Percentiles rank a stretch among this genome's conserved stretches.
phyloP scores from a whole-genome alignment of 2,329 filamentous ascomycete genomes.

The Chaetomiaceae sp. region DNA sequence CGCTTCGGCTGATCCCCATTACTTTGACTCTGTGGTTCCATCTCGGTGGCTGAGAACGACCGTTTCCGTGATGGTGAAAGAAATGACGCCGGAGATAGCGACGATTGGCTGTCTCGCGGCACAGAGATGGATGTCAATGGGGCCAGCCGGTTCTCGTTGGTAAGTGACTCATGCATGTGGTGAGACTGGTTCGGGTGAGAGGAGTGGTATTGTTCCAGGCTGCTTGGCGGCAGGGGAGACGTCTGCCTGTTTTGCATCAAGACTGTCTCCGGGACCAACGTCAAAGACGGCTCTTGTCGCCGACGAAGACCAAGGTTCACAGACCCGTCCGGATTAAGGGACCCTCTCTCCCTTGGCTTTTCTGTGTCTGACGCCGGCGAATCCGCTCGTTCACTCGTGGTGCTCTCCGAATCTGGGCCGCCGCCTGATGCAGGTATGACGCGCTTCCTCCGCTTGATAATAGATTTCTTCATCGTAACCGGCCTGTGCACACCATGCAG shows the following conservation, averaged over 20 bases:
- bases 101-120: slow-evolving; percentile 49
- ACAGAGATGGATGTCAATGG: slow-evolving; percentile 48
- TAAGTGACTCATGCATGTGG: slow-evolving; percentile 41
- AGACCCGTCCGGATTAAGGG: slow-evolving; percentile 59
- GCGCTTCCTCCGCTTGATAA: slow-evolving; percentile 92
- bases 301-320: slow-evolving; percentile 57
- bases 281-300: slow-evolving; percentile 42
- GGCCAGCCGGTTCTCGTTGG: slow-evolving; percentile 55
- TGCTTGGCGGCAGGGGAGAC: slow-evolving; percentile 41
- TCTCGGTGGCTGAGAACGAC: slow-evolving; percentile 60
- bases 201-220: slow-evolving; percentile 51
- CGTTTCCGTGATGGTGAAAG: slow-evolving; percentile 60
- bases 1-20: slow-evolving; percentile 53
- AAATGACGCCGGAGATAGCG: slow-evolving; percentile 58
- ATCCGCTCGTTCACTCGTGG: slow-evolving; percentile 47
- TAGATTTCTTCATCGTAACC: slow-evolving; percentile 97
- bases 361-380: slow-evolving; percentile 37
- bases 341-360: slow-evolving; percentile 46
- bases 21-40: slow-evolving; percentile 35
- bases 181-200: slow-evolving; percentile 38
- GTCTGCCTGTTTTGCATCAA: slow-evolving; percentile 41
- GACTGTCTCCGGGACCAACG: slow-evolving; percentile 45
- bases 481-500: slow-evolving; percentile 90
- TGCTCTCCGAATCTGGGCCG: slow-evolving; percentile 36
- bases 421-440: slow-evolving; percentile 74